Evolutionary conservation across 495 filamentous ascomycete species (phyloP), one percentile per base, ranked within the genome.

Genomic region (Podospora comata): DNA sequence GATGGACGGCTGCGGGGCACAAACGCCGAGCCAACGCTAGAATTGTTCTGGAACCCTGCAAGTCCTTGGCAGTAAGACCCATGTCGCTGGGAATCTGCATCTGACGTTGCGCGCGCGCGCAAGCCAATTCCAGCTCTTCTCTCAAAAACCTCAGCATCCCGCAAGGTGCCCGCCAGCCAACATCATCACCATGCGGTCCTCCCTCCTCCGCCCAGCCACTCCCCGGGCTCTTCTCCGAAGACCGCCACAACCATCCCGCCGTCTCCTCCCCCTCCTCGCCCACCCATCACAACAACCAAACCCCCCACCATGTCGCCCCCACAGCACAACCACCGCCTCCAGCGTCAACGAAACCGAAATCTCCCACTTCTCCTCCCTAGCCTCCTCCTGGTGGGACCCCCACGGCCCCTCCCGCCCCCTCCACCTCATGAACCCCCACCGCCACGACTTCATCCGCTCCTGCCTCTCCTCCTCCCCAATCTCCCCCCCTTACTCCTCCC

Each of bases 361-460:
- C 67, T 90, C 92, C 55, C 95, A 99, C 81, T 99, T 99, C 85
- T 91, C 92, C 73, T 86, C 88, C 69, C 92, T 99, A 68, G 95
- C 96, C 74, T 91, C 89, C 72, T 89, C 88, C 73, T 99, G 95
- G 95, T 99, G 95, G 95, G 96, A 98, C 79, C 92, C 95, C 2
- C 89, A 96, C 79, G 95, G 95, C 64, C 88, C 93, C 20, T 97
- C 93, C 0, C 88, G 94, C 16, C 88, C 97, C 69, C 89, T 99
- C 2, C 96, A 98, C 78, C 89, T 96, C 61, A 98, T 99, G 95
- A 98, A 99, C 82, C 95, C 96, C 11, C 87, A 96, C 56, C 93
- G 95, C 39, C 93, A 97, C 78, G 89, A 92, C 74, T 98, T 98
- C 81, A 95, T 99, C 77, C 79, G 81, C 2, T 76, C 81, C 48